Base-by-base conservation (phyloP, 805 yeast species). In the Candida yuanshanica region DNA sequence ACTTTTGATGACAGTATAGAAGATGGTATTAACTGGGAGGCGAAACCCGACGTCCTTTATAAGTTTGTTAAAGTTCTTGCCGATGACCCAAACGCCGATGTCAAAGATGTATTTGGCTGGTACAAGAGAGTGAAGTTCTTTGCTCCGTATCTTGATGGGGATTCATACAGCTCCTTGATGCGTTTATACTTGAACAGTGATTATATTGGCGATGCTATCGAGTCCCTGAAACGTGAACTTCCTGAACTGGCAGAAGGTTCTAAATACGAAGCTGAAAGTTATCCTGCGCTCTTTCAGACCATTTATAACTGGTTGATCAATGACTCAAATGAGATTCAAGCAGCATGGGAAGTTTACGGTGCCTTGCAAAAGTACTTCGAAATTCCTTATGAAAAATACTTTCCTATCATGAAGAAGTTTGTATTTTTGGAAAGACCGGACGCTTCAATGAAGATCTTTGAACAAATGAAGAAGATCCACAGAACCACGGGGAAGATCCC, bases 371-470 rank as follows among this genome's bases (percentile, higher is more conserved):
- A 70, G 48, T 70, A 74, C 39, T 81, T 83, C 54, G 34, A 63
- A 24, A 66, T 82, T 2, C 84, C 89, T 0, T 73, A 62, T 48
- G 80, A 79, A 5, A 63, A 74, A 4, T 82, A 80, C 52, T 64
- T 75, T 20, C 81, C 82, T 2, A 63, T 80, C 2, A 71, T 84
- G 65, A 60, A 69, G 47, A 74, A 71, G 51, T 79, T 83, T 49
- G 72, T 83, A 45, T 45, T 47, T 9, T 60, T 72, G 13, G 69
- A 68, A 21, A 63, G 83, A 26, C 77, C 85, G 20, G 76, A 80
- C 48, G 78, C 80, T 10, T 78, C 90, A 1, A 65, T 82, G 39
- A 60, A 70, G 21, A 69, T 83, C 12, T 82, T 84, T 61, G 72
- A 82, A 42, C 76, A 74, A 43, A 62, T 83, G 62, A 74, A 80